Conservation (phyloP, 768 basidiomycete species). For the Sarcodon aspratus region DNA sequence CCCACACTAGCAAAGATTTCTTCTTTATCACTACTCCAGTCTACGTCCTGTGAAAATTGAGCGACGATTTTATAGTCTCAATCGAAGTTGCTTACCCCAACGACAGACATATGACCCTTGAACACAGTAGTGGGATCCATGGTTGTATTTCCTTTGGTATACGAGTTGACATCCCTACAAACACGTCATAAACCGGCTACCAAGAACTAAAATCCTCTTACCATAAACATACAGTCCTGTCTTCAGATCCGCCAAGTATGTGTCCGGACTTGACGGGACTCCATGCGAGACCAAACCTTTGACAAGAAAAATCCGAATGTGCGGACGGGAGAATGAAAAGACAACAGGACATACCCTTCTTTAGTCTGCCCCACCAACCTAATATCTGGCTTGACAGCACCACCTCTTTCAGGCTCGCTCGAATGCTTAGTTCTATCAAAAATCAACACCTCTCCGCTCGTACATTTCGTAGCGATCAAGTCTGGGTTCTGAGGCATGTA, state of each 20-base stretch:
- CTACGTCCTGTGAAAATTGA: slow-evolving; percentile 62
- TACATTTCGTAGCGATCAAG: slow-evolving; percentile 89
- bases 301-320: neutral
- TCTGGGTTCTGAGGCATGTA: slow-evolving; percentile 99
- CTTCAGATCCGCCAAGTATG: slow-evolving; percentile 87
- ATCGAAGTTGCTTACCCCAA: slow-evolving; percentile 53
- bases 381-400: slow-evolving; percentile 84
- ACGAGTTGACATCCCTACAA: slow-evolving; percentile 83
- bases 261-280: slow-evolving; percentile 75
- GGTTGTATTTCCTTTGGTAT: slow-evolving; percentile 62
- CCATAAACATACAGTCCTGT: slow-evolving; percentile 95
- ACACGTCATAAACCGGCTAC: slow-evolving; percentile 1
- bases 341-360: slow-evolving; percentile 63
- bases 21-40: slow-evolving; percentile 82
- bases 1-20: slow-evolving; percentile 90
- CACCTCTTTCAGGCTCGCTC: slow-evolving; percentile 80
- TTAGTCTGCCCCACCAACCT: slow-evolving; percentile 80
- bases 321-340: neutral
- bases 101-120: slow-evolving; percentile 82
- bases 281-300: slow-evolving; percentile 90
- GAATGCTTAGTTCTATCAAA: slow-evolving; percentile 98
- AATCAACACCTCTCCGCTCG: slow-evolving; percentile 83
- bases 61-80: neutral
- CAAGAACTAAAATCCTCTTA: slow-evolving; percentile 20
- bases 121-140: slow-evolving; percentile 83